phyloP scores from a whole-genome alignment of 139 green algal genomes.

The Chlorella ohadii region DNA sequence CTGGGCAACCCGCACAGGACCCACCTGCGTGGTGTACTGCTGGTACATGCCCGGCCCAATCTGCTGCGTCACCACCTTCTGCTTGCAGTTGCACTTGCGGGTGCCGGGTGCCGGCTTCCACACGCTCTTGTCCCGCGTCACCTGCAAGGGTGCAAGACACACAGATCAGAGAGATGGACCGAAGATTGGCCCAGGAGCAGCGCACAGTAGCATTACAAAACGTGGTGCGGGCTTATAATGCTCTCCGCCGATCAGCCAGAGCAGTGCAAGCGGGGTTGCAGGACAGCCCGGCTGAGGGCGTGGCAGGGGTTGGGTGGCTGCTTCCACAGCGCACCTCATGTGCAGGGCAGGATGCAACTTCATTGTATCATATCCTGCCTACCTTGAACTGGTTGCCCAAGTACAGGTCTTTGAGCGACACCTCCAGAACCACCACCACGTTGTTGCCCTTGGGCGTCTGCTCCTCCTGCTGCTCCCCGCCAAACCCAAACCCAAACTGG shows the following conservation, averaged over 20 bases:
- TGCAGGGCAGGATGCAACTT: too few relatives aligned
- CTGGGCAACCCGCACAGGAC: too few relatives aligned
- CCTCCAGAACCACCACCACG: constrained; percentile 86
- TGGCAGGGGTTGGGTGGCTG: too few relatives aligned
- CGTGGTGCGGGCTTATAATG: too few relatives aligned
- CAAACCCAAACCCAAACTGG: constrained; percentile 62
- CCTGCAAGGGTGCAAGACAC: constrained; percentile 41
- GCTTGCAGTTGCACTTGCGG: constrained; percentile 96
- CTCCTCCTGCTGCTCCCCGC: constrained; percentile 82
- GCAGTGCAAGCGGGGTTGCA: too few relatives aligned
- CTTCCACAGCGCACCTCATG: too few relatives aligned
- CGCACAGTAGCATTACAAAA: too few relatives aligned
- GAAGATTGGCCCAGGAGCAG: too few relatives aligned
- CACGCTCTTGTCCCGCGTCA: constrained; percentile 94
- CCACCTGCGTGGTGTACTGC: constrained; percentile 86
- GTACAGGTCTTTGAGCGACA: constrained; percentile 94
- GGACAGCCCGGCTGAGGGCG: too few relatives aligned
- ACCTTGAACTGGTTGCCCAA: constrained; percentile 83
- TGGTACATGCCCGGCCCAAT: constrained; percentile 98
- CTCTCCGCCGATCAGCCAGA: too few relatives aligned
- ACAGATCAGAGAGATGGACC: too few relatives aligned
- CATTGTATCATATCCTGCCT: too few relatives aligned
- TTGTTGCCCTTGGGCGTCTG: constrained; percentile 84
- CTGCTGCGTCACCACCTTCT: constrained; percentile 94
- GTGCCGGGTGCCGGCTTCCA: constrained; percentile 86